A percentile compares a stretch with the other conserved stretches of the same genome.
These are phyloP conservation scores for Hondaea fermentalgiana DNA, from an alignment of 108 stramenopile species.

Conservation along the genomic window DNA sequence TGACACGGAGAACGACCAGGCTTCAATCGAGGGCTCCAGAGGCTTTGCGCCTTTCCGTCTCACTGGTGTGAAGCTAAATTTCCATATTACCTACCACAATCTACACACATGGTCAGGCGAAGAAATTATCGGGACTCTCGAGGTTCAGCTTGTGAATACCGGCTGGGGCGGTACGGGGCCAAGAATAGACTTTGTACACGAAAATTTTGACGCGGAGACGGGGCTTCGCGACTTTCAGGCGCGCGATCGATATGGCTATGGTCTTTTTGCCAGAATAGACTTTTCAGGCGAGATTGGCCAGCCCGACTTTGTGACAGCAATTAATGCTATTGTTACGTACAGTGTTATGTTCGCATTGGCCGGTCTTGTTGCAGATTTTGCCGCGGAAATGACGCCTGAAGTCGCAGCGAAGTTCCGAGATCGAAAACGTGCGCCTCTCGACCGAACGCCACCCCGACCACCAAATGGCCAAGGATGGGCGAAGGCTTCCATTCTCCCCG, in stretches of 20 bases:
- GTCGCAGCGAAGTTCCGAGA: not conserved
- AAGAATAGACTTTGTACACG: not conserved
- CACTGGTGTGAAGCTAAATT: not conserved
- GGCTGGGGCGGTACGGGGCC: not conserved
- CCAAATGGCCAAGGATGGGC: too few relatives aligned
- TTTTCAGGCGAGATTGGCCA: not conserved
- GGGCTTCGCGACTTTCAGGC: not conserved
- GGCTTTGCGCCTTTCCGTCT: not conserved
- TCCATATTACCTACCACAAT: not conserved
- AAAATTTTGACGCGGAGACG: not conserved
- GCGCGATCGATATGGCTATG: not conserved
- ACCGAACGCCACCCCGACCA: too few relatives aligned
- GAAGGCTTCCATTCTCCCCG: too few relatives aligned
- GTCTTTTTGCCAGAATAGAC: not conserved
- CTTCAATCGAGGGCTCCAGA: not conserved
- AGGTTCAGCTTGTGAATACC: not conserved
- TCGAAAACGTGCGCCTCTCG: not conserved
- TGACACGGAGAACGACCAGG: not conserved
- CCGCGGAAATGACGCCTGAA: not conserved
- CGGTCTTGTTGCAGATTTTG: not conserved
- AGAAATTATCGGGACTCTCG: not conserved
- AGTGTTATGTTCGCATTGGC: not conserved
- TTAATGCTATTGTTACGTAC: not conserved
- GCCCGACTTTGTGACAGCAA: not conserved
- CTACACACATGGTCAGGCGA: not conserved